Base-by-base conservation (phyloP, 371 early-diverging fungal species). In the Mortierella sp. region DNA sequence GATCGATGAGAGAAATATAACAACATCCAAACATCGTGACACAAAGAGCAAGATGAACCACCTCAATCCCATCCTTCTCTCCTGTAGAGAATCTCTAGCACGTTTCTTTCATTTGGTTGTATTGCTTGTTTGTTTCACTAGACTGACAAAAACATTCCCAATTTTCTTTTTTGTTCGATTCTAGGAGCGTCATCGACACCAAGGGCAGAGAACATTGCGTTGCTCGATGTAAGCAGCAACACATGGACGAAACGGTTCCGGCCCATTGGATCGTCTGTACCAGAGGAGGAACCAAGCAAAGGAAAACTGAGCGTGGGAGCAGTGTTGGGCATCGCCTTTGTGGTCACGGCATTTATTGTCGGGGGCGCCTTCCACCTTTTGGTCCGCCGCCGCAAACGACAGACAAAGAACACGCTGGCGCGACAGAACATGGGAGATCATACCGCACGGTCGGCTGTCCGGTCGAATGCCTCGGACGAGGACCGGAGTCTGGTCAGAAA, bases 351-450 rank as follows among this genome's bases (percentile, higher is more conserved):
- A 0, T 29, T 52, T 0, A 45, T 81, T 22, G 82, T 81, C 26
- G 82, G 77, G 29, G 74, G 82, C 9, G 68, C 63, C 1, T 81
- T 81, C 69, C 34, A 71, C 58, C 45, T 74, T 29, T 44, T 81
- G 53, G 77, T 77, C 34, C 82, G 69, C 34, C 73, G 77, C 16
- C 73, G 74, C n/a, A 81, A 81, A 34, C 70, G 68, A 29, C 74
- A 74, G n/a, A 81, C 82, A 13, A 63, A 66, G 40, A 81, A 81
- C 72, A 81, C 82, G 10, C 40, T 81, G 40, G 82, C 82, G 14
- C 65, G 77, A 37, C 74, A 81, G 64, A 74, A 74, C 61, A 74
- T 67, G 74, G 69, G 74, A 11, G 74, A 77, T 29, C 77, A 81
- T 39, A 71, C 71, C n/a, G 63, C 82, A 41, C 77, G 77, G 24